phyloP scores from a whole-genome alignment of 805 yeast genomes.

The Kuraishia cidri region DNA sequence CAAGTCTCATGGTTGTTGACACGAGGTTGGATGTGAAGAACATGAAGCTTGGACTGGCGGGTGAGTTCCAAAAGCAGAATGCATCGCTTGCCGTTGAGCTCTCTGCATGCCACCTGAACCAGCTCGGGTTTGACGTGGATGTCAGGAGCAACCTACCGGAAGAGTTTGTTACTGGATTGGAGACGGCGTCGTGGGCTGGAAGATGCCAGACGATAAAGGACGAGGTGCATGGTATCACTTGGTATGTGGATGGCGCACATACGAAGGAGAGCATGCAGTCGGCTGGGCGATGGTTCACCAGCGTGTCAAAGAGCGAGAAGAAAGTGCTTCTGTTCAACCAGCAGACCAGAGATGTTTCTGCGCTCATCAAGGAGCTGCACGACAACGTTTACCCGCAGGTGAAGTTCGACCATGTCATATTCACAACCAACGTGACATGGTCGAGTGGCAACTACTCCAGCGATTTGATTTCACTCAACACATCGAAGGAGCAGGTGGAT shows the following conservation, averaged over 20 bases:
- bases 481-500: slow-evolving; percentile 70
- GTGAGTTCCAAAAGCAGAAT: slow-evolving; percentile 75
- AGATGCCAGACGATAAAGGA: slow-evolving; percentile 68
- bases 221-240: slow-evolving; percentile 38
- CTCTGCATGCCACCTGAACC: slow-evolving; percentile 48
- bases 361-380: slow-evolving; percentile 47
- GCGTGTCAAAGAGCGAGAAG: slow-evolving; percentile 18
- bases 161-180: slow-evolving; percentile 50
- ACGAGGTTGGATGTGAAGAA: slow-evolving; percentile 25
- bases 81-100: slow-evolving; percentile 83
- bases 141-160: slow-evolving; percentile 29
- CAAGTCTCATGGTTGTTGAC: slow-evolving; percentile 43
- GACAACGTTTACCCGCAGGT: slow-evolving; percentile 27
- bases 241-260: slow-evolving; percentile 96
- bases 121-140: slow-evolving; percentile 24
- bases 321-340: slow-evolving; percentile 78
- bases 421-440: slow-evolving; percentile 92
- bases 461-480: slow-evolving; percentile 82
- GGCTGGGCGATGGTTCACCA: slow-evolving; percentile 73
- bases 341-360: slow-evolving; percentile 80
- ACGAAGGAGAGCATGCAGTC: slow-evolving; percentile 80
- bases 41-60: slow-evolving; percentile 65
- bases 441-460: slow-evolving; percentile 67
- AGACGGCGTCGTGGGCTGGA: slow-evolving; percentile 83
- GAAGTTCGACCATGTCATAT: slow-evolving; percentile 67